Base-by-base conservation (phyloP, 495 filamentous ascomycete genomes). In the Neurospora discreta region DNA sequence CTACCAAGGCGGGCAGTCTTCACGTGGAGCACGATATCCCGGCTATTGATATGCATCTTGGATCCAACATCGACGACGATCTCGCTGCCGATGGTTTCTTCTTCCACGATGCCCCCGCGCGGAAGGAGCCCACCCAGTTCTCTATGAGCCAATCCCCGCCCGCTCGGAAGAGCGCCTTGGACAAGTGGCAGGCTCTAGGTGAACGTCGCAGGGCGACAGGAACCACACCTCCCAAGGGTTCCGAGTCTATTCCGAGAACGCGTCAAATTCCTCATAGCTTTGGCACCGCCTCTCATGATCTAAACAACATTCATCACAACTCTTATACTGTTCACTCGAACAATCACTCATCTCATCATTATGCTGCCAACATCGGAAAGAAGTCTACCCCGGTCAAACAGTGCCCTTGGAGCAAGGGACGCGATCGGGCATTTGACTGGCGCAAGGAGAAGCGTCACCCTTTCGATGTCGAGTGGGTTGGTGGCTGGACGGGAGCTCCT, bases 121-220 rank as follows among this genome's bases (percentile, higher is more conserved):
- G 81, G 73, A 78, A 81, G 74, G 76, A 80, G 68, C 75, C 81
- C 58, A 65, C 74, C 42, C 72, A 74, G 41, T 76, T 74, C n/a
- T 77, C 84, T 5, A 75, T 83, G 72, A 85, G 83, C 46, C 89
- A 89, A 69, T 85, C 85, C 18, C 80, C 82, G 26, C 81, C 82
- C 41, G 80, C 84, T 39, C 86, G 83, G 81, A 84, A 82, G 39
- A 84, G 68, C 73, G 82, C 84, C 74, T 77, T 92, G 65, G 94
- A 98, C 83, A 97, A 95, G 79, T 98, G 94, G 94, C 86, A 91
- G 3, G 90, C 88, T 9, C 84, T 98, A 11, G 94, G 94, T 69
- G 92, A 95, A 72, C 90, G 91, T 75, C 85, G 93, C 44, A 89
- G 92, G 74, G 90, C 89, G 78, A 89, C 88, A 39, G 82, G 82